Evolutionary conservation across 225 moss, liverwort and hornwort genomes (phyloP), one percentile per base, ranked within the genome.

Genomic region (Sphagnum tenellum): DNA sequence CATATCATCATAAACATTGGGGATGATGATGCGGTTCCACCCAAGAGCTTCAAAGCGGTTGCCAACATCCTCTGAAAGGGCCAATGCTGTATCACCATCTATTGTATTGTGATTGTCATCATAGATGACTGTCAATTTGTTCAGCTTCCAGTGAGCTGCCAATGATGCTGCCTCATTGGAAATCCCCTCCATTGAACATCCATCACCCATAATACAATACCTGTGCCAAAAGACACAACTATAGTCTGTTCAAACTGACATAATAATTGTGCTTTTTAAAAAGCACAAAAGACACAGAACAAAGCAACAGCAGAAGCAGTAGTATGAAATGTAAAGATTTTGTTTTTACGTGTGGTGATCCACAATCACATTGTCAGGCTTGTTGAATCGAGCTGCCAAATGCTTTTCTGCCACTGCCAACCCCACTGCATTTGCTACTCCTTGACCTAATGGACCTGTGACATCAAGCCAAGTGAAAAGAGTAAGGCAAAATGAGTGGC

Each of bases 141-240:
- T 83, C 14, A 90, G 70, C 57, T 90, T 88, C 90, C 74, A 88
- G 54, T 81, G 83, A 5, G 64, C 86, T 7, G 90, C 90, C 8
- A 90, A 74, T n/a, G 90, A 90, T 5, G 90, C 88, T 4, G 88
- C 75, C 76, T 90, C 90, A 14, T 90, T 80, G 1, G 90, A 73
- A 49, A 88, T 88, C 11, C 90, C 90, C 66, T 90, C 90, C 90
- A 90, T 90, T 5, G 90, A 88, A 72, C 90, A 90, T 45, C 90
- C 90, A 65, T 90, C 90, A 3, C 90, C 90, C 88, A 90, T 88
- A 8, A 90, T 88, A 68, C 90, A 90, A 66, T 78, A 88, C 60
- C 90, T 90, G 76, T 62, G 57, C 49, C 44, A 65, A 52, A 52
- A 5, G 52, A 5, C 52, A 52, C 52, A 52, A 5, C 2, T 0